phyloP scores from a whole-genome alignment of 805 yeast species.

The Ogataea haglerorum region DNA sequence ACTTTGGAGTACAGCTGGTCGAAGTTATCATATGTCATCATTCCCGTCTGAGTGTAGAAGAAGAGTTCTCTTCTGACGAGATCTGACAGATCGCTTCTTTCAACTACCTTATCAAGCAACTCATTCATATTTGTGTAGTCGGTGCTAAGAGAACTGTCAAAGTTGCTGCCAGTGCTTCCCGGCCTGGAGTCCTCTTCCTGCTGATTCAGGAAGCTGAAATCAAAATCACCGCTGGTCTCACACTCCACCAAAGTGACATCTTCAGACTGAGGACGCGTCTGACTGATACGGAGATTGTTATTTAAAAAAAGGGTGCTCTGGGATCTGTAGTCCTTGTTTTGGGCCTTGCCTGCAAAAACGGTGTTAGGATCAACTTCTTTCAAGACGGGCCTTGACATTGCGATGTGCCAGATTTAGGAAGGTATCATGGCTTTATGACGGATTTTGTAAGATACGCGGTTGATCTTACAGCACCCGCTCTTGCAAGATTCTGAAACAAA shows the following conservation, averaged over 20 bases:
- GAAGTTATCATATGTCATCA: slow-evolving; percentile 17
- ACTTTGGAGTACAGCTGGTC: slow-evolving; percentile 15
- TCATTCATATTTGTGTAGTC: slow-evolving; percentile 8
- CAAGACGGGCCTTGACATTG: slow-evolving; percentile 3
- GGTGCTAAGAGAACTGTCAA: slow-evolving; percentile 1
- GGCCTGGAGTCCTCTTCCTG: slow-evolving; percentile 4
- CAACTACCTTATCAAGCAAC: slow-evolving; percentile 1
- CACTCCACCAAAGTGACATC: slow-evolving; percentile 4
- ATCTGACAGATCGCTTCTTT: slow-evolving; percentile 9
- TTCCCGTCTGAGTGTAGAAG: slow-evolving; percentile 17
- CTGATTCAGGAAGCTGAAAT: slow-evolving; percentile 1
- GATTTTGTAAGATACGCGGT: slow-evolving; percentile 1
- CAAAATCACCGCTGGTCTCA: slow-evolving; percentile 2
- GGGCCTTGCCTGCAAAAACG: not conserved
- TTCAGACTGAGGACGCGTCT: slow-evolving; percentile 3
- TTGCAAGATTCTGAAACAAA: slow-evolving; percentile 8
- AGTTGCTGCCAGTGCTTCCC: slow-evolving; percentile 5
- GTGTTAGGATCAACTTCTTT: not conserved
- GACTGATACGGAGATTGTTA: slow-evolving; percentile 5
- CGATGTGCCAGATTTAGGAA: not conserved
- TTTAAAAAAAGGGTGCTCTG: slow-evolving; percentile 6
- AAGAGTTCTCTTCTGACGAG: slow-evolving; percentile 16
- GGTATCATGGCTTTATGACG: not conserved
- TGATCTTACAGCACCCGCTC: not conserved
- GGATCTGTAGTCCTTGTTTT: slow-evolving; percentile 6